Evolutionary conservation across 2,329 filamentous ascomycete species (phyloP).

Genomic region (Achaetomium macrosporum): DNA sequence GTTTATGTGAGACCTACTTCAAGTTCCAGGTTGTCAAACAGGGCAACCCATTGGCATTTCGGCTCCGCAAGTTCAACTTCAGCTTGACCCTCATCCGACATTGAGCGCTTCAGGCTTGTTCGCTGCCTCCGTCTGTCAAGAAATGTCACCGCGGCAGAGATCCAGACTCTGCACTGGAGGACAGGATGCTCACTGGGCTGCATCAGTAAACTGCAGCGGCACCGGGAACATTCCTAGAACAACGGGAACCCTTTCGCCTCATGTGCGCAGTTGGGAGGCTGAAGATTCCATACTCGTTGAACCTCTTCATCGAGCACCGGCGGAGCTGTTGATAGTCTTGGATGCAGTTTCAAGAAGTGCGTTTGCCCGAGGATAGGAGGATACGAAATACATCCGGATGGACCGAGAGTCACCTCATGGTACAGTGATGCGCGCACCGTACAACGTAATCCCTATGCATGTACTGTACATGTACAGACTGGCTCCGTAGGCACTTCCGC

Average conservation of each 20-base stretch:
- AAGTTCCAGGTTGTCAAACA: not conserved
- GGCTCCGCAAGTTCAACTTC: conserved; percentile 15
- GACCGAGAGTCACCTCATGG: no score
- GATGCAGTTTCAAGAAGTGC: no score
- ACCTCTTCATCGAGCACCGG: no score
- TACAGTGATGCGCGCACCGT: no score
- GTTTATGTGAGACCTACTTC: conserved; percentile 3
- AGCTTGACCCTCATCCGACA: conserved; percentile 16
- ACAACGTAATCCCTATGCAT: no score
- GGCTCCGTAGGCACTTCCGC: not conserved
- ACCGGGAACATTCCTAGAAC: not conserved
- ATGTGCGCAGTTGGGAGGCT: no score
- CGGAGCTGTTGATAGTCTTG: no score
- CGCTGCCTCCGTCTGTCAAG: not conserved
- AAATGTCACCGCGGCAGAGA: conserved; percentile 22
- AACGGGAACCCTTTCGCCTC: not conserved
- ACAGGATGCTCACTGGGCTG: not conserved
- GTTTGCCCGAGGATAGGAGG: no score
- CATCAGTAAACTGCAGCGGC: not conserved
- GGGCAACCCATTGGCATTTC: conserved; percentile 10
- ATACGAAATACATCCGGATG: no score
- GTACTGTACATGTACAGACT: not conserved
- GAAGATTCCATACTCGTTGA: no score
- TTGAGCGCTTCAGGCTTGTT: conserved; percentile 23
- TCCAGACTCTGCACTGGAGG: not conserved